Evolutionary conservation across 495 filamentous ascomycete genomes (phyloP).

Genomic region (Trichoderma gamsii): DNA sequence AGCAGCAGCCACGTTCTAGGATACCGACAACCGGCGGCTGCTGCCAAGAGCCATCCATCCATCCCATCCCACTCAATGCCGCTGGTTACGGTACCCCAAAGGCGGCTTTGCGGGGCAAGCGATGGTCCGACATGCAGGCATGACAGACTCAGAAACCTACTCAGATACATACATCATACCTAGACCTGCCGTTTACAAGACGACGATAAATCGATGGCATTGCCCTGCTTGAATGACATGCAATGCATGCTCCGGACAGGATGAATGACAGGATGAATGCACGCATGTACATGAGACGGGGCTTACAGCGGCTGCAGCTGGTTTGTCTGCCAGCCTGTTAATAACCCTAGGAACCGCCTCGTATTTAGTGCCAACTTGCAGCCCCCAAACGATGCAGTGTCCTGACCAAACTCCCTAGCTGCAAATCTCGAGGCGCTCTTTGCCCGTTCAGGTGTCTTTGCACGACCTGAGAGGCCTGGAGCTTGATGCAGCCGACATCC

Average conservation of each 20-base stretch:
- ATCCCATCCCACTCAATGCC: background rate
- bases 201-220: too few species aligned
- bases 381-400: background rate
- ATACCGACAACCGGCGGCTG: background rate
- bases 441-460: background rate
- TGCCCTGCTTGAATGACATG: background rate
- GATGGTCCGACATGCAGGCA: background rate
- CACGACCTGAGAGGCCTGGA: background rate
- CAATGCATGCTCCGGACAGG: background rate
- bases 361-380: background rate
- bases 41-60: background rate
- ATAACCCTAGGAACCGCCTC: too few species aligned
- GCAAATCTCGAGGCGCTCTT: slow-evolving; percentile 2
- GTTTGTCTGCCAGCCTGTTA: too few species aligned
- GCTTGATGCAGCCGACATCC: too few species aligned
- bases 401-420: background rate
- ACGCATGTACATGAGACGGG: background rate
- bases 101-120: background rate
- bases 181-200: too few species aligned
- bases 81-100: slow-evolving; percentile 4
- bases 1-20: background rate
- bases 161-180: too few species aligned
- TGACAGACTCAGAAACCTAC: background rate
- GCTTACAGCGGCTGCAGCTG: too few species aligned
- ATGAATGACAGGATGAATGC: background rate